A percentile compares a stretch with the other conserved stretches of the same genome.
Evolutionary conservation across 257 asterid genomes (phyloP).

Genomic region (Catharanthus roseus): DNA sequence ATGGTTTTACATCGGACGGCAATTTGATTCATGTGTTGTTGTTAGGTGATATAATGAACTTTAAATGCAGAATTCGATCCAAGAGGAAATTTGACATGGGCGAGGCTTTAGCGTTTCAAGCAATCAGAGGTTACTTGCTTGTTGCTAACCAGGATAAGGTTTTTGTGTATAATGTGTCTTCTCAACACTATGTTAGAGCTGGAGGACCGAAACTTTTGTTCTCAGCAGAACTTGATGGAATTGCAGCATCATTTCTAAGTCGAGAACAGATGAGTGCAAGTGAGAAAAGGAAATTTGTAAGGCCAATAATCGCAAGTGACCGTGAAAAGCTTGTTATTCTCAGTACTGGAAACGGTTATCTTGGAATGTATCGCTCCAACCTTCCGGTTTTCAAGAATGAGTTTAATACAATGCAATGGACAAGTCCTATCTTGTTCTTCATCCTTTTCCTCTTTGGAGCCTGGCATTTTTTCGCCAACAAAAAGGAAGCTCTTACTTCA

Average conservation of each 20-base stretch:
- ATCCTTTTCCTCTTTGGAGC: conserved; percentile 78
- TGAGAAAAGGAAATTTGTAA: conserved; percentile 18
- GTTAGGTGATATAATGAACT: conserved; percentile 80
- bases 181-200: conserved; percentile 76
- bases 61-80: conserved; percentile 81
- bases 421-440: conserved; percentile 81
- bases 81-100: conserved; percentile 62
- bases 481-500: conserved; percentile 81
- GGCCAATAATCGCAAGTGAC: conserved; percentile 64
- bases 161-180: conserved; percentile 66
- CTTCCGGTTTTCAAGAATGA: conserved; percentile 75
- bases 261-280: conserved; percentile 31
- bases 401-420: conserved; percentile 76
- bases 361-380: conserved; percentile 75
- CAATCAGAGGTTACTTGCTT: conserved; percentile 80
- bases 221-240: conserved; percentile 59
- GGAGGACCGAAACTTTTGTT: conserved; percentile 66
- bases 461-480: conserved; percentile 85
- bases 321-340: conserved; percentile 68
- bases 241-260: conserved; percentile 50
- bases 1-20: conserved; percentile 70
- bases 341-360: conserved; percentile 60
- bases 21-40: conserved; percentile 68
- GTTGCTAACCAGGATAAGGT: conserved; percentile 54
- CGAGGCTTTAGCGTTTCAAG: conserved; percentile 58